These are phyloP conservation scores for Marsdenia floribunda DNA, from an alignment of 257 asterid species.

Conservation along the genomic window DNA sequence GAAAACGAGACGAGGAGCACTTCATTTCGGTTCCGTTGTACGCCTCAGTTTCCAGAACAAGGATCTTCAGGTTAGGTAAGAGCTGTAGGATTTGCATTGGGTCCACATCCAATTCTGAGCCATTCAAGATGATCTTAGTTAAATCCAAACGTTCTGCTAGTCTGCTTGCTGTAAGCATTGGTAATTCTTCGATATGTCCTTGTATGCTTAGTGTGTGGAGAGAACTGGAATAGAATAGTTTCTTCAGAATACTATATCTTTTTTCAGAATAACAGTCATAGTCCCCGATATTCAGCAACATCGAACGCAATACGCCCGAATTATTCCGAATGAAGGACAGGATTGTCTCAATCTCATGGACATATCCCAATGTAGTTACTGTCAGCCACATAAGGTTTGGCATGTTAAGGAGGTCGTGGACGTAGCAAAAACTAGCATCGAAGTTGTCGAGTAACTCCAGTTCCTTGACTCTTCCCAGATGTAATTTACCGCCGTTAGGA, in stretches of 20 bases:
- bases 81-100: constrained; percentile 18
- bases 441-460: too few relatives aligned
- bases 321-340: too few relatives aligned
- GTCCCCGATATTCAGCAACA: constrained; percentile 8
- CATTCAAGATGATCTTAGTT: constrained; percentile 14
- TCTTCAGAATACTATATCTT: not conserved
- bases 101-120: constrained; percentile 15
- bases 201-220: constrained; percentile 13
- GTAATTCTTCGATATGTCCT: constrained; percentile 17
- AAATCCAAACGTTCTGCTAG: not conserved
- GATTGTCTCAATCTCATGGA: constrained; percentile 9
- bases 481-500: too few relatives aligned
- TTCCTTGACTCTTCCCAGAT: too few relatives aligned
- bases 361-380: not conserved
- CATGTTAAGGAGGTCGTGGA: not conserved
- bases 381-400: constrained; percentile 6
- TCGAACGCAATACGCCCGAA: not conserved
- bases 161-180: not conserved
- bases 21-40: constrained; percentile 7
- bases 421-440: too few relatives aligned
- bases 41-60: constrained; percentile 20
- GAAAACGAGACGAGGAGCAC: constrained; percentile 9
- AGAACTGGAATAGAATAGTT: constrained; percentile 2
- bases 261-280: constrained; percentile 17
- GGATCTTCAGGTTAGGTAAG: constrained; percentile 14